These are phyloP conservation scores for Sophora flavescens DNA, from an alignment of 306 rosid species.

Conservation along the genomic window DNA sequence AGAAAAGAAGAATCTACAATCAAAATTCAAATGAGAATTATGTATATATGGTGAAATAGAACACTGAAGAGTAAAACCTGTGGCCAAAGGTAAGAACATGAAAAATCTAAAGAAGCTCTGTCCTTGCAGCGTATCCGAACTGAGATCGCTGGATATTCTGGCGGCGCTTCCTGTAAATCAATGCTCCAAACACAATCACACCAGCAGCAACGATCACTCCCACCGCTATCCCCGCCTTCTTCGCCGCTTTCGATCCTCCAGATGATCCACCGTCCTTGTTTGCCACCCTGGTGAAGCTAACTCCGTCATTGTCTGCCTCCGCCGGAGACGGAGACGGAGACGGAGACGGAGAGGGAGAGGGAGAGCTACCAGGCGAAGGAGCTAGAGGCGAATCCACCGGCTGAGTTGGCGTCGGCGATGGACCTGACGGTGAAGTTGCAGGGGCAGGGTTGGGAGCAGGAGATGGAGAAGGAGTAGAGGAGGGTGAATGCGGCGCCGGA, in stretches of 20 bases:
- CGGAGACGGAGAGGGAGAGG: slow-evolving; percentile 38
- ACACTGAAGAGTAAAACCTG: slow-evolving; percentile 31
- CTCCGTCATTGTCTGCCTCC: slow-evolving; percentile 8
- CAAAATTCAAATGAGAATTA: slow-evolving; percentile 41
- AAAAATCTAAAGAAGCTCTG: slow-evolving; percentile 70
- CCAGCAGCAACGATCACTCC: slow-evolving; percentile 66
- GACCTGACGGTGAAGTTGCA: slow-evolving; percentile 34
- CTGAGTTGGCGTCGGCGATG: slow-evolving; percentile 16
- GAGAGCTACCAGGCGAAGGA: slow-evolving; percentile 39
- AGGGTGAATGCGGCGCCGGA: slow-evolving; percentile 39
- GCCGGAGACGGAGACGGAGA: slow-evolving; percentile 26
- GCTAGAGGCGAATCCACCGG: slow-evolving; percentile 42
- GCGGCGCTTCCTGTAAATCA: slow-evolving; percentile 82
- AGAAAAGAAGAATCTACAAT: slow-evolving; percentile 47
- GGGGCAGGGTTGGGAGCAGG: slow-evolving; percentile 46
- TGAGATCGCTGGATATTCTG: slow-evolving; percentile 74
- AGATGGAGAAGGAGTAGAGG: slow-evolving; percentile 46
- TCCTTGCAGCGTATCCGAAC: slow-evolving; percentile 69
- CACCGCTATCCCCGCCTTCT: slow-evolving; percentile 80
- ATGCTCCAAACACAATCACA: slow-evolving; percentile 57
- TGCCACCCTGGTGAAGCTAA: slow-evolving; percentile 22
- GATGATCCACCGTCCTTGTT: slow-evolving; percentile 30
- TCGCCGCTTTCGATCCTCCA: slow-evolving; percentile 68
- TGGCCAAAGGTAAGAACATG: background rate
- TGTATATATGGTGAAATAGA: background rate